Base-by-base conservation (phyloP, 805 yeast genomes). In the Ogataea nitratoaversa region DNA sequence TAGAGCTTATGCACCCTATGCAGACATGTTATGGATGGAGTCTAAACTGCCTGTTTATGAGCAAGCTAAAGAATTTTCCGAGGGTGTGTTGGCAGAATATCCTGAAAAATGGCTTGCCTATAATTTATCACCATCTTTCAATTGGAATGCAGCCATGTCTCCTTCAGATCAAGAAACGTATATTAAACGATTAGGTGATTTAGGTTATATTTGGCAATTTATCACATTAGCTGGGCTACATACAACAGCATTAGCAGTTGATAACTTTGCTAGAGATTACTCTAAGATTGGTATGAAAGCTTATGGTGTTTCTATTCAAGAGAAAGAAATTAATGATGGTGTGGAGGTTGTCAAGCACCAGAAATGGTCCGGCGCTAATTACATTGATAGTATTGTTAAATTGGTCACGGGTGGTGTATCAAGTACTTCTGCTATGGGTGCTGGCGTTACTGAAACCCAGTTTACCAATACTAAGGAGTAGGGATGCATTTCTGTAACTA, bases 361-460 rank as follows among this genome's bases (percentile, higher is more conserved):
- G 68, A 88, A 90, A 67, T 91, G 98, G 98, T 88, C 96, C 32
- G 98, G 98, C 62, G 98, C 98, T 23, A 95, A 87, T 68, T 90
- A 88, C 71, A 84, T 91, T 59, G 98, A 91, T 66, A 82, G 87
- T 44, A 72, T 91, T 59, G 79, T 91, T 65, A 89, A 83, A 66
- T 72, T 88, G 67, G 93, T 89, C 19, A 82, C 93, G 41, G 97
- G 97, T 56, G 98, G 98, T 70, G 84, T 90, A 43, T 75, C 90
- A 37, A 83, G 95, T 16, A 91, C 98, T 36, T 95, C 97, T 51
- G 97, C 98, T 36, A 91, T 91, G 97, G 97, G 97, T 60, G 83
- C 83, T 47, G 98, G 98, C 72, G 97, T 91, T 52, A 91, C 98
- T 40, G 98, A 91, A 71, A 95, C 85, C 53, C 98, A 91, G 69